These are phyloP conservation scores for Leccinum boreale DNA, from an alignment of 768 basidiomycete species.

Conservation along the genomic window DNA sequence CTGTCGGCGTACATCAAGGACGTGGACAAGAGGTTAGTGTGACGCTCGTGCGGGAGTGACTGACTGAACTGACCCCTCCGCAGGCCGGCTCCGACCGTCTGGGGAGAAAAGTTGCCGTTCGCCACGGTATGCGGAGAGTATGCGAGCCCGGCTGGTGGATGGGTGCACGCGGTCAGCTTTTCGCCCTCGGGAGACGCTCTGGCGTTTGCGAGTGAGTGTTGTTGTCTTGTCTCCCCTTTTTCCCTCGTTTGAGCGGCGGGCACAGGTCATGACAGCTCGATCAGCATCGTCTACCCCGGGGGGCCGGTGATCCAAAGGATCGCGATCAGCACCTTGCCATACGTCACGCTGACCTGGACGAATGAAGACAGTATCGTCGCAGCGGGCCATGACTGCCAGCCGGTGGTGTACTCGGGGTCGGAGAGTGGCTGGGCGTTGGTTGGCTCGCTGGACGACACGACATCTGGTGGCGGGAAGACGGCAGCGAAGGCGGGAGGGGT, in stretches of 20 bases:
- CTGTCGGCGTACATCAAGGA: conserved; percentile 99
- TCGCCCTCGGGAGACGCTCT: conserved; percentile 94
- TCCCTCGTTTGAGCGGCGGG: conserved; percentile 2
- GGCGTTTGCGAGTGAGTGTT: conserved; percentile 82
- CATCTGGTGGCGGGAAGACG: conserved; percentile 36
- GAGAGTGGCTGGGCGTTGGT: conserved; percentile 74
- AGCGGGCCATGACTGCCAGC: conserved; percentile 98
- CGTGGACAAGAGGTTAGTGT: conserved; percentile 79
- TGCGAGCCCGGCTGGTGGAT: conserved; percentile 83
- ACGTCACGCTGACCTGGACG: conserved; percentile 83
- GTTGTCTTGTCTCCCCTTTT: not conserved
- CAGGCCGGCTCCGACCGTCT: conserved; percentile 85
- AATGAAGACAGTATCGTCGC: conserved; percentile 80
- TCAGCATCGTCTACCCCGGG: conserved; percentile 88
- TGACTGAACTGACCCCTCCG: conserved; percentile 1
- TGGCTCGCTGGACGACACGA: conserved; percentile 85
- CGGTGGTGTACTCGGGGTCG: conserved; percentile 77
- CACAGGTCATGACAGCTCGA: conserved; percentile 90
- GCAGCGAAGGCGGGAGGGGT: conserved; percentile 41
- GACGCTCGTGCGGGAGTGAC: not conserved
- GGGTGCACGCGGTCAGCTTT: conserved; percentile 96
- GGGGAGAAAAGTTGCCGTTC: conserved; percentile 99
- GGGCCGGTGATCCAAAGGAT: conserved; percentile 72
- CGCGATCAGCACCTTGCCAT: conserved; percentile 74
- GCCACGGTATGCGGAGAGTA: conserved; percentile 98